Evolutionary conservation across 2,329 filamentous ascomycete genomes (phyloP).

Genomic region (Alternaria longipes): DNA sequence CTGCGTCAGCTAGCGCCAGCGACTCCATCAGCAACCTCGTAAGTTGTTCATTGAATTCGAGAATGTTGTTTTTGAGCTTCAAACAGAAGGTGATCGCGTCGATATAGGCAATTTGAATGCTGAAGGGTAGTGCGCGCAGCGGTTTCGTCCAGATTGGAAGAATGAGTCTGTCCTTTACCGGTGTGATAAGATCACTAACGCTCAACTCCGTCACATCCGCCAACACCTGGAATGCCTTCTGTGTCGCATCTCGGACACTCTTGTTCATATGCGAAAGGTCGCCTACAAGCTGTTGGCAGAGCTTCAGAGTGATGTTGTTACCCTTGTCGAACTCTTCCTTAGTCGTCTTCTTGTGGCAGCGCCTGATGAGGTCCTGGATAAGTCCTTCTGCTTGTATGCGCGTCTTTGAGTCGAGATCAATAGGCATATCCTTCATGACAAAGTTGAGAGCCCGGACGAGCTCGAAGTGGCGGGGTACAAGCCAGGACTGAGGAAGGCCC

Average conservation of each 20-base stretch:
- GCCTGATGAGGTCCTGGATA: conserved; percentile 78
- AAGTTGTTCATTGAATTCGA: conserved; percentile 90
- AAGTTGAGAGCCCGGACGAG: conserved; percentile 93
- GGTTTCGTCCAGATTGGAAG: conserved; percentile 95
- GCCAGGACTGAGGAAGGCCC: conserved; percentile 83
- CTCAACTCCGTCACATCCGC: conserved; percentile 79
- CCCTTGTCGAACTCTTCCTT: conserved; percentile 80
- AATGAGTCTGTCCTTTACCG: conserved; percentile 89
- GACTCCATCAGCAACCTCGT: conserved; percentile 93
- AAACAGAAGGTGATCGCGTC: conserved; percentile 97
- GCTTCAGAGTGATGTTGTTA: conserved; percentile 72
- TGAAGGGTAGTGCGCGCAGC: conserved; percentile 87
- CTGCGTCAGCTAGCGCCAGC: conserved; percentile 90
- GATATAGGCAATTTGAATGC: conserved; percentile 97
- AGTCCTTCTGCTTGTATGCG: conserved; percentile 83
- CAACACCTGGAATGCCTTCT: conserved; percentile 80
- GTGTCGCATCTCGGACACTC: conserved; percentile 88
- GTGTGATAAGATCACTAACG: conserved; percentile 86
- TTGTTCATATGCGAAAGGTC: conserved; percentile 96
- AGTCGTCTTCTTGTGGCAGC: conserved; percentile 79
- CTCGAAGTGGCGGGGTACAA: conserved; percentile 82
- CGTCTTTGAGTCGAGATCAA: conserved; percentile 90
- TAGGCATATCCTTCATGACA: conserved; percentile 97
- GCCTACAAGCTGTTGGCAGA: conserved; percentile 85
- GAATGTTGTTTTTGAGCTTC: conserved; percentile 85